A percentile compares a stretch with the other conserved stretches of the same genome.
phyloP scores from a whole-genome alignment of 768 basidiomycete genomes.

The Lentinula edodes region DNA sequence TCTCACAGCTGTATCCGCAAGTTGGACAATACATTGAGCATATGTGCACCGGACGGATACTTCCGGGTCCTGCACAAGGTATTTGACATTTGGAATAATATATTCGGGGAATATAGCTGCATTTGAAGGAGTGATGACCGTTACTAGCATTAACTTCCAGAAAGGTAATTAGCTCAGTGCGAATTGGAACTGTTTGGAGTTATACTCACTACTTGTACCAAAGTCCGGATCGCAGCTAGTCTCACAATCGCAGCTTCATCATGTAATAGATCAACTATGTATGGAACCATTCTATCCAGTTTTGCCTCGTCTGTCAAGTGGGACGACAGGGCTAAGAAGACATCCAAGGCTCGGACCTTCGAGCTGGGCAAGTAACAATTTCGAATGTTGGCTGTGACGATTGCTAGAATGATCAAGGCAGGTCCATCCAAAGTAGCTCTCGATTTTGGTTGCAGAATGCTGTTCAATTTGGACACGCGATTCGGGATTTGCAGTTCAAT shows the following conservation, averaged over 20 bases:
- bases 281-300: slow-evolving; percentile 88
- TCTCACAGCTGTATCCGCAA: slow-evolving; percentile 81
- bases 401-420: slow-evolving; percentile 79
- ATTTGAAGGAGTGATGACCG: slow-evolving; percentile 81
- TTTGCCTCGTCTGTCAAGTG: slow-evolving; percentile 94
- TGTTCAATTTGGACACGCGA: slow-evolving; percentile 35
- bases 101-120: slow-evolving; percentile 91
- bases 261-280: slow-evolving; percentile 80
- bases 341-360: slow-evolving; percentile 78
- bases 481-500: slow-evolving; percentile 49
- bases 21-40: slow-evolving; percentile 78
- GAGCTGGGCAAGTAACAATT: slow-evolving; percentile 84
- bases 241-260: slow-evolving; percentile 85
- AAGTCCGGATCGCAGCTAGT: slow-evolving; percentile 66
- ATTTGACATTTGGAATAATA: slow-evolving; percentile 84
- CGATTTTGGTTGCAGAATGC: slow-evolving; percentile 23
- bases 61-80: slow-evolving; percentile 80
- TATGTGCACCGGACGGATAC: slow-evolving; percentile 73
- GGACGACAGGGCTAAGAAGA: slow-evolving; percentile 75
- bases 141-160: slow-evolving; percentile 45
- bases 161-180: neutral
- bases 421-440: slow-evolving; percentile 78
- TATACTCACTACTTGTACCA: slow-evolving; percentile 74
- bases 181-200: neutral
- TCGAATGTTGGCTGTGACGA: slow-evolving; percentile 84